A percentile compares a stretch with the other conserved stretches of the same genome.
These are phyloP conservation scores for Pharus latifolius DNA, from an alignment of 176 grass and related monocot genomes.

Conservation along the genomic window DNA sequence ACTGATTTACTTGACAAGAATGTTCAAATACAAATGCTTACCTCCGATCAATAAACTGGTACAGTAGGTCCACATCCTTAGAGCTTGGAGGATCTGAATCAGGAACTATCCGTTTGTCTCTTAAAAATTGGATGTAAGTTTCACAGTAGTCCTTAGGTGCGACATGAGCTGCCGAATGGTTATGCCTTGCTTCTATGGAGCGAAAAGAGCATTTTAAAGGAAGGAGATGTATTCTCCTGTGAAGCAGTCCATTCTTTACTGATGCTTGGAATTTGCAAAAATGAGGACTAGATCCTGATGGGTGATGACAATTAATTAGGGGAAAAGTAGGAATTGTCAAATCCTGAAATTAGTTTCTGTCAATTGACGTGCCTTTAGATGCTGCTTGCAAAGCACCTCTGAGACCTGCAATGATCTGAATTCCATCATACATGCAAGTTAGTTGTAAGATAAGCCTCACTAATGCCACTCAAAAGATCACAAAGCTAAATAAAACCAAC, in stretches of 20 bases:
- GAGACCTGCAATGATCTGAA: slow-evolving; percentile 67
- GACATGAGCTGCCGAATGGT: slow-evolving; percentile 29
- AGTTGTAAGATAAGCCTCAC: background rate
- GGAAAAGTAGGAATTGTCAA: background rate
- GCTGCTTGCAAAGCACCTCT: slow-evolving; percentile 18
- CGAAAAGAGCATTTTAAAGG: slow-evolving; percentile 28
- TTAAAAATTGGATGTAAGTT: slow-evolving; percentile 47
- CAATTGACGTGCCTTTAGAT: slow-evolving; percentile 44
- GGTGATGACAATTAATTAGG: slow-evolving; percentile 8
- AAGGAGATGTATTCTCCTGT: background rate
- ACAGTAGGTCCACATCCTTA: slow-evolving; percentile 66
- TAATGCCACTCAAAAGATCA: background rate
- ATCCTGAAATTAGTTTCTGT: background rate
- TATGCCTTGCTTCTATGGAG: slow-evolving; percentile 27
- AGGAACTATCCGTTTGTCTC: slow-evolving; percentile 66
- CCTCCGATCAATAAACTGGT: slow-evolving; percentile 72
- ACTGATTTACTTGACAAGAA: slow-evolving; percentile 3
- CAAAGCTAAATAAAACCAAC: background rate
- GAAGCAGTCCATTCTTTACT: slow-evolving; percentile 7
- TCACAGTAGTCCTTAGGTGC: slow-evolving; percentile 35
- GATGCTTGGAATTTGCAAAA: slow-evolving; percentile 19
- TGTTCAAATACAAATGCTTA: slow-evolving; percentile 6
- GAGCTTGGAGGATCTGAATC: slow-evolving; percentile 63
- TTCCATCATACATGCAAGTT: slow-evolving; percentile 14
- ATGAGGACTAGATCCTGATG: slow-evolving; percentile 37